Base-by-base conservation (phyloP, 208 protist genomes). In the Sergeia podlipaevii region DNA sequence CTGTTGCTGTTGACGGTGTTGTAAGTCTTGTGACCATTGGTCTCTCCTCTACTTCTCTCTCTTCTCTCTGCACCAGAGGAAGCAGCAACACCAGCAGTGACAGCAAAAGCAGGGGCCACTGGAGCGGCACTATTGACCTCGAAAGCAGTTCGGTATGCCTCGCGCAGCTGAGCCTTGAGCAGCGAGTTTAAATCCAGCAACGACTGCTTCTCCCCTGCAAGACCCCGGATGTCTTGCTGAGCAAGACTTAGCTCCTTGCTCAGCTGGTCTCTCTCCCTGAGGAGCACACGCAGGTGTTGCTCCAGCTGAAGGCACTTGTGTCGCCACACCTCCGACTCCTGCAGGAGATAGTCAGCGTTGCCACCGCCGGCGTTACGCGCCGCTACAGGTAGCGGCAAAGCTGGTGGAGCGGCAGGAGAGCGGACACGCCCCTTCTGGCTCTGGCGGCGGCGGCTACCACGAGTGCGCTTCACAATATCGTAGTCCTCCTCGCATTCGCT, bases 181-280 rank as follows among this genome's bases (percentile, higher is more conserved):
- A 92, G 62, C 7, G 81, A 72, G 58, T 95, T 95, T 10, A 95
- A 52, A 54, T 92, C 85, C 15, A 90, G 60, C 45, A 95, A 65
- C 4, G 79, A 89, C 30, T 82, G 78, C 59, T 89, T 87, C 60
- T 95, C 83, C 1, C 63, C 73, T 20, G 60, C 52, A 13, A 90
- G 49, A 5, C 77, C 68, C 13, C 50, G 62, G 4, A 72, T 63
- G 26, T 85, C 80, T 44, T 77, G 66, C 26, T 79, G 58, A 3
- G 74, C 60, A 11, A 71, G 44, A 23, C 67, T 47, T 57, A 88
- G 41, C 52, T 92, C 73, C 27, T 50, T 63, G 50, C 49, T 43
- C 1, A 89, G 64, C 8, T 58, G 53, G 42, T 95, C 88, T 20
- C 88, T 75, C 57, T 95, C 83, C 6, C 54, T 64, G 56, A 95